Evolutionary conservation across 2,329 filamentous ascomycete species (phyloP).

Genomic region (Aspergillus niger): DNA sequence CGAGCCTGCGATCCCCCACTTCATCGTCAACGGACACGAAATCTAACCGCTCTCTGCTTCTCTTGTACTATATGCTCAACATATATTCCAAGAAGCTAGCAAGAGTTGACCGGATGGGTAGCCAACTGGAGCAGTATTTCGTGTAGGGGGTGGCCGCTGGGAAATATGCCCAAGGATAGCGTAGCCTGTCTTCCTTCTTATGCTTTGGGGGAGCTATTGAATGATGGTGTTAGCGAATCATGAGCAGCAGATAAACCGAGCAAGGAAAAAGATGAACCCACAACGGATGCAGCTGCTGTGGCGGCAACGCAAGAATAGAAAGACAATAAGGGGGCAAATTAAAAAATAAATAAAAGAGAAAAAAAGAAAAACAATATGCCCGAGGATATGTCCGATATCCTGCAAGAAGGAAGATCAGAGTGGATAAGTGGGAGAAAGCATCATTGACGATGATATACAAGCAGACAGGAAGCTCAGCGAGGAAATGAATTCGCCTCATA

Average conservation of each 20-base stretch:
- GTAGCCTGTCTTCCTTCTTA: conserved; percentile 11
- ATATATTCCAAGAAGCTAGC: conserved; percentile 23
- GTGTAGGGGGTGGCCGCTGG: neutral
- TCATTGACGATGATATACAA: conserved; percentile 23
- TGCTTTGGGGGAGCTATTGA: conserved; percentile 4
- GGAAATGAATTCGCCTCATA: conserved; percentile 20
- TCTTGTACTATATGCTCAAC: conserved; percentile 19
- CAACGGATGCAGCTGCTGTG: conserved; percentile 14
- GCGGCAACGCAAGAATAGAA: conserved; percentile 19
- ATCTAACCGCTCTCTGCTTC: conserved; percentile 4
- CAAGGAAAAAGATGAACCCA: conserved; percentile 10
- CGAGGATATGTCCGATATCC: conserved; percentile 24
- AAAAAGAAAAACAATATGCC: conserved; percentile 18
- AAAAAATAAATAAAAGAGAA: conserved; percentile 2
- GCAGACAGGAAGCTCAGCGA: conserved; percentile 19
- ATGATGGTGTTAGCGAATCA: conserved; percentile 3
- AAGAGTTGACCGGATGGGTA: neutral
- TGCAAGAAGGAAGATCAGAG: conserved; percentile 20
- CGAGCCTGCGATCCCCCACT: conserved; percentile 30
- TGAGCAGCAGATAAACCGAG: conserved; percentile 3
- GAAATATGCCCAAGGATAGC: conserved; percentile 3
- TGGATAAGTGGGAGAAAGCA: conserved; percentile 16
- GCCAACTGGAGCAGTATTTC: neutral
- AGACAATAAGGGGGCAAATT: conserved; percentile 1
- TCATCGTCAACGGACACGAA: conserved; percentile 30